Conservation (phyloP, 352 stramenopile genomes). For the Blastocystis sp. region DNA sequence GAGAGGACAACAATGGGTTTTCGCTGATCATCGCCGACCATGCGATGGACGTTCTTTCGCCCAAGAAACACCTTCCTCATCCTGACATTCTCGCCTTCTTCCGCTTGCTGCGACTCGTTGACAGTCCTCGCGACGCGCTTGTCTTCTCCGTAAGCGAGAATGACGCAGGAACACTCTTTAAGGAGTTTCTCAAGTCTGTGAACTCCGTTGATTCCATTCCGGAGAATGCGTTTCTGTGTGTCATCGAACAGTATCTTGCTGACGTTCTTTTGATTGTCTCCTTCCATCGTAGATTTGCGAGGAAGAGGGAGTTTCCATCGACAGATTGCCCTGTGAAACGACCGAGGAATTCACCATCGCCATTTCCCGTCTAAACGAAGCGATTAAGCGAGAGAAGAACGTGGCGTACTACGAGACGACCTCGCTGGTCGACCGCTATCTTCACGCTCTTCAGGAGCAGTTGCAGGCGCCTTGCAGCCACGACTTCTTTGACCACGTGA, state of each 20-base stretch:
- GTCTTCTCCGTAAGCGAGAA: constrained; percentile 34
- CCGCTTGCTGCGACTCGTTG: not conserved
- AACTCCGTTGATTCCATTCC: not conserved
- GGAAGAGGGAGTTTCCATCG: not conserved
- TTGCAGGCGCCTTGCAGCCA: not conserved
- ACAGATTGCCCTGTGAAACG: too few relatives aligned
- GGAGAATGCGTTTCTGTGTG: not conserved
- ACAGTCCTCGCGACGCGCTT: not conserved
- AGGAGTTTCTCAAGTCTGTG: not conserved
- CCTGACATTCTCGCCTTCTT: constrained; percentile 15
- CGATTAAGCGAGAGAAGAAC: not conserved
- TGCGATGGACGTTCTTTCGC: not conserved
- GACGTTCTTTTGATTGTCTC: not conserved
- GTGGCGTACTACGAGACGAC: not conserved
- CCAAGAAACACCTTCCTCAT: not conserved
- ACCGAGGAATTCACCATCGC: not conserved
- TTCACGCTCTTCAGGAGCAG: not conserved
- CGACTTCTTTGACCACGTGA: constrained; percentile 7
- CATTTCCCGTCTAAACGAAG: not conserved
- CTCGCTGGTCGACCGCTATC: constrained; percentile 16
- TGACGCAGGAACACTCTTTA: constrained; percentile 3
- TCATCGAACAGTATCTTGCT: not conserved
- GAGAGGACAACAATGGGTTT: constrained; percentile 28
- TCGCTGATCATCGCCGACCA: constrained; percentile 31
- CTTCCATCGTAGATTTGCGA: not conserved